These are phyloP conservation scores for Blepharisma stoltei DNA, from an alignment of 73 alveolate species.

Conservation along the genomic window DNA sequence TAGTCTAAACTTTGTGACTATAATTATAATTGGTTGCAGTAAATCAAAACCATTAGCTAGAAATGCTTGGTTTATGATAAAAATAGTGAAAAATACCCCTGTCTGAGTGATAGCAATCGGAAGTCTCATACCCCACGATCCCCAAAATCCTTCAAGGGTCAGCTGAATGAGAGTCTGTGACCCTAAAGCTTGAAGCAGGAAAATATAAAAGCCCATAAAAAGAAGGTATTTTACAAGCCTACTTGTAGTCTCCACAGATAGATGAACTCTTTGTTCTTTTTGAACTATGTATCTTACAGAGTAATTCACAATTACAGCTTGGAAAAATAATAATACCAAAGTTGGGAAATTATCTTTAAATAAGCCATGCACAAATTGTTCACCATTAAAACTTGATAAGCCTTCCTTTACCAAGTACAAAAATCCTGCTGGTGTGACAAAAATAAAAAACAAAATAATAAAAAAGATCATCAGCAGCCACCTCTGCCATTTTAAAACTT, in stretches of 20 bases:
- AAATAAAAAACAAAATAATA: not conserved
- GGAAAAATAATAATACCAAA: not conserved
- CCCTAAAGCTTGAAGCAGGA: not conserved
- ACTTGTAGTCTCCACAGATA: not conserved
- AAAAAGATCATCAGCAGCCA: not conserved
- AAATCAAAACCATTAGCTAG: conserved; percentile 1
- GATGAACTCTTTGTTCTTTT: not conserved
- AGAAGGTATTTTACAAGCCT: conserved; percentile 3
- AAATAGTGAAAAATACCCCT: not conserved
- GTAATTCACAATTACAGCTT: not conserved
- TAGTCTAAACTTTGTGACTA: not conserved
- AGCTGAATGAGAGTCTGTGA: not conserved
- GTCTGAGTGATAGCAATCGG: not conserved
- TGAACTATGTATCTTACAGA: conserved; percentile 3
- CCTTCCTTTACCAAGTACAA: not conserved
- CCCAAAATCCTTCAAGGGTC: not conserved
- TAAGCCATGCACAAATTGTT: not conserved
- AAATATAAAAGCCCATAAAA: not conserved
- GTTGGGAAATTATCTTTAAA: not conserved
- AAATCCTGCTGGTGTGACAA: not conserved
- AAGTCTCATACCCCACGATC: not conserved
- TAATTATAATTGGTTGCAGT: not conserved
- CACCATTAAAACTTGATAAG: not conserved
- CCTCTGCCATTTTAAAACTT: no score
- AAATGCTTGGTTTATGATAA: conserved; percentile 20